These are phyloP conservation scores for Centrapalus pauciflorus DNA, from an alignment of 129 eudicot species.

Conservation along the genomic window DNA sequence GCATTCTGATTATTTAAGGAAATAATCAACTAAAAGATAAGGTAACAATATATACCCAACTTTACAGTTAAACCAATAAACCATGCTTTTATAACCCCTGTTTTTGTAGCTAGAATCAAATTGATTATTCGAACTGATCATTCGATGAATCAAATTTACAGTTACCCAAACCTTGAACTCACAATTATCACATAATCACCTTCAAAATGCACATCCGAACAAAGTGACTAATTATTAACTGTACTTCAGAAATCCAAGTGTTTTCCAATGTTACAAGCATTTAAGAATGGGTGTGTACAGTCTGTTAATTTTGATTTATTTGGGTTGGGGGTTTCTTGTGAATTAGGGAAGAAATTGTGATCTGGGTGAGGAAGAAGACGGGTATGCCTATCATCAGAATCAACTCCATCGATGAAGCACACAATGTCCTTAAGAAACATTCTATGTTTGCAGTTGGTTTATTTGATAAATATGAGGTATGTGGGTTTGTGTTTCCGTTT, in stretches of 20 bases:
- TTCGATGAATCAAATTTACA: no score
- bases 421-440: conserved; percentile 59
- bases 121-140: no score
- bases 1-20: no score
- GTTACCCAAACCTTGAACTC: no score
- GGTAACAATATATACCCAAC: no score
- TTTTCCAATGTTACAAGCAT: neutral
- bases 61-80: no score
- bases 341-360: conserved; percentile 85
- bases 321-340: conserved; percentile 14
- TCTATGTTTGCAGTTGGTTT: conserved; percentile 51
- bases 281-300: neutral
- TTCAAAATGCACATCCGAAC: neutral
- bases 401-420: conserved; percentile 57
- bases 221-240: no score
- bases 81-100: no score
- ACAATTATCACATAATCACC: neutral
- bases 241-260: neutral
- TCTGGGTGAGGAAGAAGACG: conserved; percentile 89
- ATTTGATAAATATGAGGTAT: conserved; percentile 73
- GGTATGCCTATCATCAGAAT: conserved; percentile 72
- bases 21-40: no score
- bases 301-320: conserved; percentile 20
- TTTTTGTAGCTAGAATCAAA: no score
- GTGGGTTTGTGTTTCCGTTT: conserved; percentile 1